Conservation (phyloP, 2,329 filamentous ascomycete genomes). For the Penicillium hesseltinei region DNA sequence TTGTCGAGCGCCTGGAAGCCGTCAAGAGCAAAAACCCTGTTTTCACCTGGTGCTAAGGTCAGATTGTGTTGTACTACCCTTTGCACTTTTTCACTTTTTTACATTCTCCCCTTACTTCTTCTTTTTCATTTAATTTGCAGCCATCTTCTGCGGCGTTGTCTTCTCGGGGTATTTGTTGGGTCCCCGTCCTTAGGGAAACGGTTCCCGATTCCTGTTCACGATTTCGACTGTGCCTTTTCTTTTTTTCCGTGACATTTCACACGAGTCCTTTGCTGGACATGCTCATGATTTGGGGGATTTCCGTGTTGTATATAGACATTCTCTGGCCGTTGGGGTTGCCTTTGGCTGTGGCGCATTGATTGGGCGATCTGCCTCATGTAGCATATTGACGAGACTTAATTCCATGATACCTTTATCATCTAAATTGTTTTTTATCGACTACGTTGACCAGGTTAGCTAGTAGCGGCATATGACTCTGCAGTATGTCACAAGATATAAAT, state of each 20-base stretch:
- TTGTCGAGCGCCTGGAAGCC: constrained; percentile 91
- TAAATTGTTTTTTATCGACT: background rate
- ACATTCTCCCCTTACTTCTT: constrained; percentile 18
- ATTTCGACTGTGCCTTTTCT: constrained; percentile 10
- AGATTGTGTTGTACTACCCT: constrained; percentile 4
- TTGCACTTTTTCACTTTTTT: constrained; percentile 4
- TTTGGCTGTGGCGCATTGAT: constrained; percentile 25
- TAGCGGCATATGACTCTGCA: background rate
- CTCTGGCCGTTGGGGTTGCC: constrained; percentile 23
- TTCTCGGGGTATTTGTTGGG: constrained; percentile 3
- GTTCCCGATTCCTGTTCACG: background rate
- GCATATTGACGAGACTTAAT: constrained; percentile 32
- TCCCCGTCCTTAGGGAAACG: background rate
- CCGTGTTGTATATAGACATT: constrained; percentile 39
- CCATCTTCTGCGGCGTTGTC: constrained; percentile 21
- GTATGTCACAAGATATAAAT: background rate
- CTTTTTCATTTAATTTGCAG: constrained; percentile 21
- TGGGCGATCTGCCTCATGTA: constrained; percentile 27
- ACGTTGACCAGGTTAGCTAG: background rate
- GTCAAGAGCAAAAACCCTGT: constrained; percentile 95
- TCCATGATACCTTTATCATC: constrained; percentile 25
- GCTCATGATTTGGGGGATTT: constrained; percentile 26
- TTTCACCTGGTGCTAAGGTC: constrained; percentile 85
- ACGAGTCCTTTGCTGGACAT: constrained; percentile 15
- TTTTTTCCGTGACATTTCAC: constrained; percentile 28